A percentile compares a stretch with the other conserved stretches of the same genome.
These are phyloP conservation scores for Leccinum subatratum DNA, from an alignment of 1,284 basidiomycete genomes.

Conservation along the genomic window DNA sequence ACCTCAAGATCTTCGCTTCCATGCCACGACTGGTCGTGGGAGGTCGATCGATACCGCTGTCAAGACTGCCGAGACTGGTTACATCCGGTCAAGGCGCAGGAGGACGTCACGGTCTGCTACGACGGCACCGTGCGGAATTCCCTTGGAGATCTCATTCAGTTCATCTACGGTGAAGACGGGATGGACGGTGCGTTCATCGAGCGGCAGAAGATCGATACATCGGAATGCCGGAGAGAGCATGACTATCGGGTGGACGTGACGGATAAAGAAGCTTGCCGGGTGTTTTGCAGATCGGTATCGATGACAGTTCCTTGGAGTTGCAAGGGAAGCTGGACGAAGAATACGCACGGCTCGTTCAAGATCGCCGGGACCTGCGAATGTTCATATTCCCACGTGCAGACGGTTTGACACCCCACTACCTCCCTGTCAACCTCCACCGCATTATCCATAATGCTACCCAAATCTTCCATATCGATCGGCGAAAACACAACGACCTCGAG, in stretches of 20 bases:
- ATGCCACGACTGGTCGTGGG: constrained; percentile 99
- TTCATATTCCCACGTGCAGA: constrained; percentile 85
- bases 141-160: constrained; percentile 91
- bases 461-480: constrained; percentile 94
- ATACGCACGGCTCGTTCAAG: constrained; percentile 70
- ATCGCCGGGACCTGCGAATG: constrained; percentile 71
- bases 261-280: constrained; percentile 68
- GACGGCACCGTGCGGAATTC: constrained; percentile 98
- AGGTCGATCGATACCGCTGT: constrained; percentile 99
- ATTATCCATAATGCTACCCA: constrained; percentile 95
- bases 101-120: constrained; percentile 96
- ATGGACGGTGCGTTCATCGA: constrained; percentile 61
- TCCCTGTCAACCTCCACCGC: constrained; percentile 91
- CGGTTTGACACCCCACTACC: constrained; percentile 68
- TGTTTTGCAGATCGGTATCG: constrained; percentile 89
- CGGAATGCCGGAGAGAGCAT: constrained; percentile 58
- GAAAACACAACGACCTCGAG: constrained; percentile 90
- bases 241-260: constrained; percentile 93
- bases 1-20: constrained; percentile 99
- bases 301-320: constrained; percentile 84
- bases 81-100: constrained; percentile 98
- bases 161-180: constrained; percentile 97
- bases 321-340: constrained; percentile 90
- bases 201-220: too few species aligned
- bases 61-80: constrained; percentile 99